A percentile compares a stretch with the other conserved stretches of the same genome.
phyloP scores from a whole-genome alignment of 1,139 yeast species.

The Kodamaea anthophila region DNA sequence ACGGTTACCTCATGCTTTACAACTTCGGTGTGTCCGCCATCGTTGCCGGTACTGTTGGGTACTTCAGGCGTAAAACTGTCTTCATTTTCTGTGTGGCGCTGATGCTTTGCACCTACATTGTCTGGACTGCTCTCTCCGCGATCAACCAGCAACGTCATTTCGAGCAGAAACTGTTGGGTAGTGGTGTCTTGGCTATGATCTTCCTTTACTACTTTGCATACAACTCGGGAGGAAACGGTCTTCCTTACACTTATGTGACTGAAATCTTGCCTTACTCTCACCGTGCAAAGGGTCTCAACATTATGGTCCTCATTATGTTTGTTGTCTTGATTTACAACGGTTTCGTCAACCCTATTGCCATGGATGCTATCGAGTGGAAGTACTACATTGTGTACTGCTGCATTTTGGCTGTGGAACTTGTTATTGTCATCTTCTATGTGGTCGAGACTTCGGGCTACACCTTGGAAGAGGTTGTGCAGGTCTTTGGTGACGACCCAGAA shows the following conservation, averaged over 20 bases:
- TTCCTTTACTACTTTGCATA: constrained; percentile 35
- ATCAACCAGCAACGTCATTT: constrained; percentile 32
- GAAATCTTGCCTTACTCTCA: constrained; percentile 41
- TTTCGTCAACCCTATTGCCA: constrained; percentile 54
- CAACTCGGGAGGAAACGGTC: constrained; percentile 35
- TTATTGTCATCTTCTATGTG: constrained; percentile 35
- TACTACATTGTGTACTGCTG: constrained; percentile 52
- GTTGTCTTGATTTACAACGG: constrained; percentile 29
- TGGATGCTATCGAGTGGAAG: constrained; percentile 54
- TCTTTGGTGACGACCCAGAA: constrained; percentile 37
- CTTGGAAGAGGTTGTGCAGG: constrained; percentile 47
- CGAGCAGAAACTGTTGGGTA: constrained; percentile 27
- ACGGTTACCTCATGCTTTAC: constrained; percentile 40
- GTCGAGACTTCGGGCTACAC: constrained; percentile 50
- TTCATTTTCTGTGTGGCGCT: constrained; percentile 26
- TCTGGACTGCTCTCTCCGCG: constrained; percentile 37
- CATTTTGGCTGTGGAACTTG: constrained; percentile 30
- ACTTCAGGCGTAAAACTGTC: constrained; percentile 40
- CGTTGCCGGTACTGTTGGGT: constrained; percentile 25
- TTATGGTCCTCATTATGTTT: constrained; percentile 23
- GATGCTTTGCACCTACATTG: constrained; percentile 33
- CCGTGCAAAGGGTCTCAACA: constrained; percentile 40
- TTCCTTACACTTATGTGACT: constrained; percentile 34
- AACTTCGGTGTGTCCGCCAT: constrained; percentile 30
- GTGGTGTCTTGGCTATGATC: constrained; percentile 41